Conservation (phyloP, 2,329 filamentous ascomycete species). For the Blumeriella jaapii region DNA sequence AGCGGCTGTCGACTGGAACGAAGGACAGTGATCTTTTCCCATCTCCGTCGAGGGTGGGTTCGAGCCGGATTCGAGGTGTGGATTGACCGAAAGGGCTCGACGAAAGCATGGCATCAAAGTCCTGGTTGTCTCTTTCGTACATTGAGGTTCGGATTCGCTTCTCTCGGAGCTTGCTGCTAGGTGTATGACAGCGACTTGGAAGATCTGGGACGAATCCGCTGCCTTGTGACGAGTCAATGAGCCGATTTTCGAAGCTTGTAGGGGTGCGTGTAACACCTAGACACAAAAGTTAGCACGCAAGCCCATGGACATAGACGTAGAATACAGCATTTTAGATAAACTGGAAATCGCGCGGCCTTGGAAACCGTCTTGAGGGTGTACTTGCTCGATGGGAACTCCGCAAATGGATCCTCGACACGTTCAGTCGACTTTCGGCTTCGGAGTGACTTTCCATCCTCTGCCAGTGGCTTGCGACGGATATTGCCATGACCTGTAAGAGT, state of each 20-base stretch:
- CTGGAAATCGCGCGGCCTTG: too few species aligned
- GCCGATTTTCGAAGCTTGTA: constrained; percentile 10
- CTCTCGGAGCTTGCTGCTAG: neutral
- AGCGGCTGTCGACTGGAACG: constrained; percentile 13
- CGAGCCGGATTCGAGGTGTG: constrained; percentile 20
- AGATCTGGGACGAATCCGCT: constrained; percentile 7
- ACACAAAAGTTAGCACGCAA: too few species aligned
- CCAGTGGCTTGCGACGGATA: constrained; percentile 12
- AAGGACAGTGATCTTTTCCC: constrained; percentile 12
- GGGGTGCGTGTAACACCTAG: constrained; percentile 9
- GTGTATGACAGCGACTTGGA: constrained; percentile 5
- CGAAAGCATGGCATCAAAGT: constrained; percentile 17
- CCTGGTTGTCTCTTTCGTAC: constrained; percentile 5
- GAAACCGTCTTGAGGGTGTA: too few species aligned
- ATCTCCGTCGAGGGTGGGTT: constrained; percentile 14
- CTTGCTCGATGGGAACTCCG: constrained; percentile 7
- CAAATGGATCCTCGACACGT: constrained; percentile 12
- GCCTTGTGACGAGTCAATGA: constrained; percentile 7
- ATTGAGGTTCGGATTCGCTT: constrained; percentile 2
- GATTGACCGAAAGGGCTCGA: constrained; percentile 23
- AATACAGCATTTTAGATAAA: too few species aligned
- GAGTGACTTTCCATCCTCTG: constrained; percentile 12
- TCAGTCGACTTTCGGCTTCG: constrained; percentile 12
- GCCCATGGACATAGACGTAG: too few species aligned
- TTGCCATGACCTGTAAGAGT: constrained; percentile 14